Base-by-base conservation (phyloP, 768 basidiomycete genomes). In the Amanita phalloides region DNA sequence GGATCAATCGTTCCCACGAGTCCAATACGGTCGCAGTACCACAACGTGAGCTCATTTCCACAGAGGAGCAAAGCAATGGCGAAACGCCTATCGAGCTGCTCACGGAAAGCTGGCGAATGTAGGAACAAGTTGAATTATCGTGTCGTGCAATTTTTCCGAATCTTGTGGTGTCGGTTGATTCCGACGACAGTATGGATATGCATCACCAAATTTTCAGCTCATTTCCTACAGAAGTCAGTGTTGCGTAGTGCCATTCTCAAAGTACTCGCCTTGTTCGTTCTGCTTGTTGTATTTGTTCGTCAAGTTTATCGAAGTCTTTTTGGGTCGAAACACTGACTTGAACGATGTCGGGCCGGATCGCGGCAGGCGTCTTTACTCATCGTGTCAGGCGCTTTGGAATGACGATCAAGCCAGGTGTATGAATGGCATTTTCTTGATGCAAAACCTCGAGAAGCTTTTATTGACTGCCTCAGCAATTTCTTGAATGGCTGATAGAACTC, bases 61-160 rank as follows among this genome's bases (percentile, higher is more conserved):
- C 55, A 49, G 5, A 55, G 43, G 3, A 55, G 33, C 0, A 55
- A 17, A 3, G 45, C 51, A 14, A 57, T 11, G 20, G 47, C 51
- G 26, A 56, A 55, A 0, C 48, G 49, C 13, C 54, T 46, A 44
- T 57, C 56, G 11, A 52, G 44, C 33, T 55, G 56, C 45, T 57
- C 54, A 4, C 38, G 30, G 21, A 57, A 28, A 56, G 32, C n/a
- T 51, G 55, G 10, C 45, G 55, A 51, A 56, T 50, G 23, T 57
- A 56, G 3, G n/a, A 8, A 17, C 44, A 46, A 53, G 11, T 43
- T 55, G 56, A 33, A 45, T 14, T 25, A 45, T 17, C 10, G 13
- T 8, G 9, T 28, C 44, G 30, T 45, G 9, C 28, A 46, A 25
- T 9, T 46, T 21, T 2, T 46, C 28, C 1, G 28, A 7, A 28